phyloP scores from a whole-genome alignment of 2,329 filamentous ascomycete species.

The Proliferodiscus dingleyae region DNA sequence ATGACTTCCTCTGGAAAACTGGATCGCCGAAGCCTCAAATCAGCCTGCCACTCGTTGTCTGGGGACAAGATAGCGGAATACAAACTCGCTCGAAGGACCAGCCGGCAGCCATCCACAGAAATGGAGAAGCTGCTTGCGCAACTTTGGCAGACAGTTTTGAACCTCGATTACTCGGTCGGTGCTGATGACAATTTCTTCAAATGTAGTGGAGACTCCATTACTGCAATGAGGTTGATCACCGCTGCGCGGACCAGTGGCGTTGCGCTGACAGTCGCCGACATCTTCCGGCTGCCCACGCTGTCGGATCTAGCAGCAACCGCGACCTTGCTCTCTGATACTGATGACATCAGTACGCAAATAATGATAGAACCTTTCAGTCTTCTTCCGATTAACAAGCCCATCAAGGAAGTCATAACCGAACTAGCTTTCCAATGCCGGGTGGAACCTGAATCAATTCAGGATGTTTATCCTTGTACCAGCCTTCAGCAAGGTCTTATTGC shows the following conservation, averaged over 20 bases:
- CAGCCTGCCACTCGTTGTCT: constrained; percentile 5
- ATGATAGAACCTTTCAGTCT: constrained; percentile 16
- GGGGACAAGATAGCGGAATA: constrained; percentile 1
- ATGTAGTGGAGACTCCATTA: constrained; percentile 43
- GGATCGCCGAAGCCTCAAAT: constrained; percentile 34
- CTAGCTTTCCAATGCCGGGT: constrained; percentile 1
- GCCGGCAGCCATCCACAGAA: constrained; percentile 1
- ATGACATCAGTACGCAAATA: constrained; percentile 18
- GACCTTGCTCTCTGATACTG: not conserved
- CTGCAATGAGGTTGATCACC: constrained; percentile 39
- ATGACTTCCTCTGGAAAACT: constrained; percentile 31
- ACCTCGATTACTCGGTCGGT: constrained; percentile 12
- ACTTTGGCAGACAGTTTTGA: constrained; percentile 9
- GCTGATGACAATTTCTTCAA: constrained; percentile 39
- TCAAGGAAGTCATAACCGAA: not conserved
- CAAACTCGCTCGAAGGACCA: constrained; percentile 1
- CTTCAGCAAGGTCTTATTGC: constrained; percentile 36
- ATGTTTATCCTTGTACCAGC: constrained; percentile 35
- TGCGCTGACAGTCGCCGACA: constrained; percentile 36
- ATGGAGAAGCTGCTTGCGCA: constrained; percentile 7
- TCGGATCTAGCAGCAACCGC: constrained; percentile 37
- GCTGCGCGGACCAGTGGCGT: constrained; percentile 20
- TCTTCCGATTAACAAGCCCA: constrained; percentile 3
- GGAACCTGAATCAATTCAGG: constrained; percentile 22
- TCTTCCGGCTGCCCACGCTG: constrained; percentile 38